Evolutionary conservation across 805 yeast species (phyloP).

Genomic region (Teunomyces funiuensis): DNA sequence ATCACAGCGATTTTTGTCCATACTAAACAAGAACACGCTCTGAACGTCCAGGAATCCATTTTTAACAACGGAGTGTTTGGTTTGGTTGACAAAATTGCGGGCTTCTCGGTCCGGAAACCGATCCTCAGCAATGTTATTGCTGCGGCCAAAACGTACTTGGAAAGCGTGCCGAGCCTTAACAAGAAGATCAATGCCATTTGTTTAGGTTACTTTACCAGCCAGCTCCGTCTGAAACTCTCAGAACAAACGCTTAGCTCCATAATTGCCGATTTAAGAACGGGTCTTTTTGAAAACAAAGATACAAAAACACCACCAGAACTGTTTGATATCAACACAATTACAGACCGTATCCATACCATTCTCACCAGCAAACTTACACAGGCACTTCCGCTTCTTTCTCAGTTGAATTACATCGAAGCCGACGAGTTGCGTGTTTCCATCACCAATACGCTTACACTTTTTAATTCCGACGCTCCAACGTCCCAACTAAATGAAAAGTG

Average conservation of each 20-base stretch:
- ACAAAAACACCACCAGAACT: background rate
- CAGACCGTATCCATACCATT: conserved; percentile 14
- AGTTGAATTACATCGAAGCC: conserved; percentile 7
- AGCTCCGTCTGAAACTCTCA: background rate
- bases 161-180: conserved; percentile 3
- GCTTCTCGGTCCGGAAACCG: conserved; percentile 19
- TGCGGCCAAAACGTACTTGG: conserved; percentile 1
- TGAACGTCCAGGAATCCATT: conserved; percentile 1
- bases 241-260: conserved; percentile 12
- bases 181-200: conserved; percentile 9
- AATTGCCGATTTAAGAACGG: conserved; percentile 13
- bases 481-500: conserved; percentile 7
- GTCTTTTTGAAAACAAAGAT: conserved; percentile 13
- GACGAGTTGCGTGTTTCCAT: conserved; percentile 11
- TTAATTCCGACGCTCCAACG: conserved; percentile 10
- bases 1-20: conserved; percentile 1
- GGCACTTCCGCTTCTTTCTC: conserved; percentile 1
- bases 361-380: conserved; percentile 6
- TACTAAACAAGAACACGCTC: background rate
- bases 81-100: conserved; percentile 18
- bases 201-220: background rate
- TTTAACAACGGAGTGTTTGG: conserved; percentile 18
- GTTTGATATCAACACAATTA: conserved; percentile 6
- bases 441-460: conserved; percentile 10
- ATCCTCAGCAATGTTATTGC: conserved; percentile 12